These are phyloP conservation scores for Arabis alpina DNA, from an alignment of 345 rosid genomes.

Conservation along the genomic window DNA sequence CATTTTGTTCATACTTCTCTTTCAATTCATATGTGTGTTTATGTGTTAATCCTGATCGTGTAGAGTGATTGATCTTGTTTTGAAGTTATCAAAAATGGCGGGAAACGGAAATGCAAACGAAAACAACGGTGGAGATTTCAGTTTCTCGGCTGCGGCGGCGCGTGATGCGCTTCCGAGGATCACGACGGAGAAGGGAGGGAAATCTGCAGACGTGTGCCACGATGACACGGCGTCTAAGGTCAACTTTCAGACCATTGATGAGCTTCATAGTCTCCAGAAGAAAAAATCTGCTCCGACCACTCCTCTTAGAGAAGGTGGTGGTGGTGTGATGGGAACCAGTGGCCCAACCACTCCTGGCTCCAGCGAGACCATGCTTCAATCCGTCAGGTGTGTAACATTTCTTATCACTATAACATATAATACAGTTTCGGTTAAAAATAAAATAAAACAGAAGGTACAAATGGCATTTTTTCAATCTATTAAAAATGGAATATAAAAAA, in stretches of 20 bases:
- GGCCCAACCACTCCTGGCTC: slow-evolving; percentile 49
- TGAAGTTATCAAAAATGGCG: slow-evolving; percentile 28
- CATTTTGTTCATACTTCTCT: slow-evolving; percentile 11
- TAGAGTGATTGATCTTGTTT: slow-evolving; percentile 3
- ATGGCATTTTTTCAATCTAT: too few species aligned
- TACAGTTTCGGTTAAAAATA: too few species aligned
- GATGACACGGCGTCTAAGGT: slow-evolving; percentile 68
- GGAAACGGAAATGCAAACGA: slow-evolving; percentile 35
- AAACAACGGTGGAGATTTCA: slow-evolving; percentile 37
- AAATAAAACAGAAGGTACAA: too few species aligned
- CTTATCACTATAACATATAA: too few species aligned
- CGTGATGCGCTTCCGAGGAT: slow-evolving; percentile 48
- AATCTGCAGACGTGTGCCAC: slow-evolving; percentile 54
- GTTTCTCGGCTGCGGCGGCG: slow-evolving; percentile 44
- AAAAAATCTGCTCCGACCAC: slow-evolving; percentile 85
- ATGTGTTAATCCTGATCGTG: not conserved
- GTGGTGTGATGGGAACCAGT: slow-evolving; percentile 31
- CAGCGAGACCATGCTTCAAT: slow-evolving; percentile 84
- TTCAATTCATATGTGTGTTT: not conserved
- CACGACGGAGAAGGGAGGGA: slow-evolving; percentile 41
- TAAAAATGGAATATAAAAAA: too few species aligned
- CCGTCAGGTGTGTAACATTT: slow-evolving; percentile 69
- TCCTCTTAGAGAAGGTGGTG: slow-evolving; percentile 50
- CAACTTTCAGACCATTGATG: slow-evolving; percentile 85
- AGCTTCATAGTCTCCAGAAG: slow-evolving; percentile 90